A percentile compares a stretch with the other conserved stretches of the same genome.
Evolutionary conservation across 192 early-diverging fungal genomes (phyloP).

Genomic region (Phycomyces blakesleeanus): DNA sequence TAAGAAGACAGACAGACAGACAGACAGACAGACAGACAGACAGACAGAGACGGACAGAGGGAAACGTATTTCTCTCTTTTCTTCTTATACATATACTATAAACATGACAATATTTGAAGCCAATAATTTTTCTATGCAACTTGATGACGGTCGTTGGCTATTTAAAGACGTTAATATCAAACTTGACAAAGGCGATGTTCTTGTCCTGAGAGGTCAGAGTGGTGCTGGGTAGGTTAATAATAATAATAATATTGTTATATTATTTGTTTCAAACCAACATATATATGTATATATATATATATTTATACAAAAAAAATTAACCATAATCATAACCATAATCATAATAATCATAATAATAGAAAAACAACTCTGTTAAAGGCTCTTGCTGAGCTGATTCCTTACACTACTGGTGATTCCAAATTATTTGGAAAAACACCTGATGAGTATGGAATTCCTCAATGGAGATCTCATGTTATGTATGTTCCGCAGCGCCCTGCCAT

Average conservation of each 20-base stretch:
- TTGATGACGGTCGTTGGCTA: slow-evolving; percentile 43
- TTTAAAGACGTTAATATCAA: slow-evolving; percentile 56
- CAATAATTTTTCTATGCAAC: slow-evolving; percentile 15
- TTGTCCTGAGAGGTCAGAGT: slow-evolving; percentile 66
- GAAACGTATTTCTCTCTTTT: too few species aligned
- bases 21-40: too few species aligned
- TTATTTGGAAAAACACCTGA: slow-evolving; percentile 51
- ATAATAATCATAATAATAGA: too few species aligned
- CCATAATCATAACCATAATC: too few species aligned
- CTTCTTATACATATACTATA: background rate
- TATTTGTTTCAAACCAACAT: too few species aligned
- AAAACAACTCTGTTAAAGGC: slow-evolving; percentile 86
- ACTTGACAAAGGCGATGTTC: slow-evolving; percentile 48
- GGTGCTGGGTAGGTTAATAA: slow-evolving; percentile 73
- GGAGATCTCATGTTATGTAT: slow-evolving; percentile 79
- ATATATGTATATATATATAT: too few species aligned
- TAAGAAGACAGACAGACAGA: too few species aligned
- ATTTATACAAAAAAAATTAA: too few species aligned
- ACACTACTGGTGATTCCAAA: slow-evolving; percentile 55
- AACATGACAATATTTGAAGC: slow-evolving; percentile 12
- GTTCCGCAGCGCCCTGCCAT: slow-evolving; percentile 78
- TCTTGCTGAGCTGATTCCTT: slow-evolving; percentile 67
- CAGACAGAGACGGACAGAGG: too few species aligned
- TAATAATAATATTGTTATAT: too few species aligned
- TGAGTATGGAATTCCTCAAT: slow-evolving; percentile 61